Base-by-base conservation (phyloP, 179 eudicot species). In the Drosera spatulata region DNA sequence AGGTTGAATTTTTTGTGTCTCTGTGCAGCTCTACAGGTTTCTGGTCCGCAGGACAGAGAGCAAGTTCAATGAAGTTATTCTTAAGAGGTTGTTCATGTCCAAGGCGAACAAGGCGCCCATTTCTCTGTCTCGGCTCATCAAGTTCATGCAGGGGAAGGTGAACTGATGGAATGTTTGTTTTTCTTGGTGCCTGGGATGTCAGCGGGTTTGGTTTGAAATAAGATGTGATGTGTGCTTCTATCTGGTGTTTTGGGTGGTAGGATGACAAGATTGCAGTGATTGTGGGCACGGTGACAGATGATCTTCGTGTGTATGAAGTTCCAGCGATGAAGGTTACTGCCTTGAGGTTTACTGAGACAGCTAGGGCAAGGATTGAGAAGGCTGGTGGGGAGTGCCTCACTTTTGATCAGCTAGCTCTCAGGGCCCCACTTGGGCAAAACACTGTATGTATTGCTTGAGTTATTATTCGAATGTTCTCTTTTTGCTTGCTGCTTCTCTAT, bases 1-100 rank as follows among this genome's bases (percentile, higher is more conserved):
- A 45, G 10, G 7, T 47, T 39, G 43, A 4, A 12, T 53, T 13
- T 14, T 2, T 22, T 22, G 33, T 12, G 8, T 56, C 13, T 41
- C n/a, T 39, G 37, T 53, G 42, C 79, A 87, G 94, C 70, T 88
- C 42, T 88, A 88, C 71, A 80, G 96, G 3, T 88, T 88, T 61
- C 73, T 85, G 2, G 96, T 83, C 7, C 72, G 96, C 69, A 81
- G 96, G 68, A 83, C 96, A 43, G 90, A 82, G 14, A 85, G 96
- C 73, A 81, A 73, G 44, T 88, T 88, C 83, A 85, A 88, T 80
- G 96, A 89, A 3, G 90, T 85, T 60, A 58, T 88, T 6, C 61
- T 88, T 69, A 88, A 88, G 82, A 80, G 96, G 33, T 22, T 22
- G 33, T 22, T 22, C 33, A 22, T 22, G 33, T 22, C 33, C 33